A percentile compares a stretch with the other conserved stretches of the same genome.
Conservation (phyloP, 73 alveolate genomes). For the Stentor coeruleus region DNA sequence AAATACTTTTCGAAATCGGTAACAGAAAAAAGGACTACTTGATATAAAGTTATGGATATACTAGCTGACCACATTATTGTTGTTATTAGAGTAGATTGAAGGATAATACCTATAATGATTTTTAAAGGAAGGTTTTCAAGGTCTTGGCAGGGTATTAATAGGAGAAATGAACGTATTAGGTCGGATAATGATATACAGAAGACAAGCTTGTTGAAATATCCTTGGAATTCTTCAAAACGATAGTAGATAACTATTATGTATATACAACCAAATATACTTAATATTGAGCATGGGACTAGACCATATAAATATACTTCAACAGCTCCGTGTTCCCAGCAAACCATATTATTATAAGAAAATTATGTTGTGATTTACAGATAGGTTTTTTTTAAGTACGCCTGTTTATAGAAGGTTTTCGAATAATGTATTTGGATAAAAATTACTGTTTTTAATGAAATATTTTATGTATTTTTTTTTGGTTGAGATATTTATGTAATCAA, state of each 20-base stretch:
- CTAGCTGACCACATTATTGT: not conserved
- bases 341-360: too few relatives aligned
- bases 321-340: too few relatives aligned
- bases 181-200: not conserved
- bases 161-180: not conserved
- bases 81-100: too few relatives aligned
- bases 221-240: not conserved
- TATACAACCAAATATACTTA: not conserved
- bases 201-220: not conserved
- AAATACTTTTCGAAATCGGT: not conserved
- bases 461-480: too few relatives aligned
- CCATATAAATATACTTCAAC: not conserved
- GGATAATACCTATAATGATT: not conserved
- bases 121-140: not conserved
- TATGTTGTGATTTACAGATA: too few relatives aligned
- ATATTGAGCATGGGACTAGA: not conserved
- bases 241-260: too few relatives aligned
- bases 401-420: too few relatives aligned
- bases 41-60: not conserved
- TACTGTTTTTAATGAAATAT: too few relatives aligned
- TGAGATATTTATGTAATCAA: too few relatives aligned
- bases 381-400: too few relatives aligned
- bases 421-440: too few relatives aligned
- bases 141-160: not conserved
- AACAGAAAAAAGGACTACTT: not conserved